These are phyloP conservation scores for Onygenales sp. DNA, from an alignment of 2,329 filamentous ascomycete species.

Conservation along the genomic window DNA sequence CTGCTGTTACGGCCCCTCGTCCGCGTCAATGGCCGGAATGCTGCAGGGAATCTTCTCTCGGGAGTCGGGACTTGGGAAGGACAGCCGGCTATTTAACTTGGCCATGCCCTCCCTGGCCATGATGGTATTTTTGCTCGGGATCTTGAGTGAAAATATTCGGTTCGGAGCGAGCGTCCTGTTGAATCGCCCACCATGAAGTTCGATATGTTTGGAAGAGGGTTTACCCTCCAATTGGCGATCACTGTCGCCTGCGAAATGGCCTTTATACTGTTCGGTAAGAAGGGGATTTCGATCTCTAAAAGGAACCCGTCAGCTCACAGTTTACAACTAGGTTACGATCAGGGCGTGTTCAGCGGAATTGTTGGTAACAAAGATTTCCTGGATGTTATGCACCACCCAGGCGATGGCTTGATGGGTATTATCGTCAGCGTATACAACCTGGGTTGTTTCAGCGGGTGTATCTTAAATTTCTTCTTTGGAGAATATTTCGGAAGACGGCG, in stretches of 20 bases:
- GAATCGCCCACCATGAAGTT: conserved; percentile 1
- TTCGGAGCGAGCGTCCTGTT: too few relatives aligned
- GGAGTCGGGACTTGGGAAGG: too few relatives aligned
- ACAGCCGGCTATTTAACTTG: too few relatives aligned
- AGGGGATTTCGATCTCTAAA: neutral
- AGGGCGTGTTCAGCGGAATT: conserved; percentile 41
- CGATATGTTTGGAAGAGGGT: conserved; percentile 5
- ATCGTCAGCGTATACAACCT: conserved; percentile 38
- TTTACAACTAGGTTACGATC: conserved; percentile 35
- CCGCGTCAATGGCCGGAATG: too few relatives aligned
- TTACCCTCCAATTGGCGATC: conserved; percentile 6
- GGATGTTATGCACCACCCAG: conserved; percentile 28
- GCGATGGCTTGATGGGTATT: conserved; percentile 29
- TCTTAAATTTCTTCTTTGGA: conserved; percentile 22
- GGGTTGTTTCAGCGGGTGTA: conserved; percentile 31
- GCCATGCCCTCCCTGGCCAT: too few relatives aligned
- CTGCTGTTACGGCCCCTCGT: too few relatives aligned
- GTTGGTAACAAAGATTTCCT: conserved; percentile 39
- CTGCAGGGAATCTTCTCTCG: too few relatives aligned
- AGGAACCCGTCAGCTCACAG: neutral
- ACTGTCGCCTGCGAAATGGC: conserved; percentile 8
- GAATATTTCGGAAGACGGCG: conserved; percentile 23
- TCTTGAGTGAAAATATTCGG: too few relatives aligned
- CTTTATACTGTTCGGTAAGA: conserved; percentile 7
- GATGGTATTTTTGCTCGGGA: too few relatives aligned